These are phyloP conservation scores for Saccharomycopsis fibuligera DNA, from an alignment of 805 yeast species.

Conservation along the genomic window DNA sequence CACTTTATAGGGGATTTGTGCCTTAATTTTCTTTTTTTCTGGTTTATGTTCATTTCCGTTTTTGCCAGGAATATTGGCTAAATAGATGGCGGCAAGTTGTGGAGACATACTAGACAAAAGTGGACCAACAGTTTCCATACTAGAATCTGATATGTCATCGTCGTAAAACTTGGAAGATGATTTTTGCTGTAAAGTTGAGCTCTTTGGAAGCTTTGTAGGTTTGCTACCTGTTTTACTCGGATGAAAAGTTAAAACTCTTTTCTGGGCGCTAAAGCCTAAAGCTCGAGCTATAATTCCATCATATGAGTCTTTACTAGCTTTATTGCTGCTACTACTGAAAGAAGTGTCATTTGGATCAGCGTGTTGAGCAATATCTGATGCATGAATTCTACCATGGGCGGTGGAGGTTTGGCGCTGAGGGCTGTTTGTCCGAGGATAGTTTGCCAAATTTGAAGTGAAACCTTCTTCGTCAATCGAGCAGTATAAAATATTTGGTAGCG, in stretches of 20 bases:
- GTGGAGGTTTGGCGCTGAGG: too few relatives aligned
- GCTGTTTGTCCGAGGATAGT: too few relatives aligned
- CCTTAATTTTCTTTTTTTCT: conserved; percentile 26
- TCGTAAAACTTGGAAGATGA: background rate
- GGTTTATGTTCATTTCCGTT: background rate
- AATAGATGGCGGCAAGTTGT: conserved; percentile 4
- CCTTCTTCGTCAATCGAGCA: too few relatives aligned
- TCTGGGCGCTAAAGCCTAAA: conserved; percentile 35
- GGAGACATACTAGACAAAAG: conserved; percentile 8
- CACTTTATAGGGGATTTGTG: conserved; percentile 43
- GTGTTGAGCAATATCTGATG: too few relatives aligned
- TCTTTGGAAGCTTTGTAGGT: background rate
- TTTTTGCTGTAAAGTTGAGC: background rate
- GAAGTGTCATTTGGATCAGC: too few relatives aligned
- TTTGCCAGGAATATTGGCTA: conserved; percentile 13
- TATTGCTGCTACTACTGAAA: too few relatives aligned
- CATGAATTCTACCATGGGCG: too few relatives aligned
- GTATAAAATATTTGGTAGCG: too few relatives aligned
- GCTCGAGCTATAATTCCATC: conserved; percentile 44
- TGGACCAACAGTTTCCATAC: conserved; percentile 4
- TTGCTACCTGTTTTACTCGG: background rate
- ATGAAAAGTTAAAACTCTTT: conserved; percentile 36
- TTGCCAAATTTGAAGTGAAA: too few relatives aligned
- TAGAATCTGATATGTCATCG: conserved; percentile 1
- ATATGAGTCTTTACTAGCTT: too few relatives aligned